A percentile compares a stretch with the other conserved stretches of the same genome.
Evolutionary conservation across 768 basidiomycete genomes (phyloP).

Genomic region (Mycena galopus): DNA sequence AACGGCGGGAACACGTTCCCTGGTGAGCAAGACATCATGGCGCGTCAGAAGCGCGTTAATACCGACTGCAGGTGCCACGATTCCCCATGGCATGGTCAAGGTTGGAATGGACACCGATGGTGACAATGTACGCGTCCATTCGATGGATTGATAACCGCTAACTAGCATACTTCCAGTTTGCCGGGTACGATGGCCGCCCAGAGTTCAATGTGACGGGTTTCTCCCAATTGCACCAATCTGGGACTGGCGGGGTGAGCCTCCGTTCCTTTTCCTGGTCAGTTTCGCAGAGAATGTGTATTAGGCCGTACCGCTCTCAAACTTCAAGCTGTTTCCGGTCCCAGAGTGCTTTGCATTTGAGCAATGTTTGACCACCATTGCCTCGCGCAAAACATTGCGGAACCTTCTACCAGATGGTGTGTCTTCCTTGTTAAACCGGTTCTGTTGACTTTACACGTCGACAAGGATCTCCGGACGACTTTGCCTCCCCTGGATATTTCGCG

Average conservation of each 20-base stretch:
- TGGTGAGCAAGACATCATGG: slow-evolving; percentile 49
- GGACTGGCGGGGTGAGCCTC: slow-evolving; percentile 68
- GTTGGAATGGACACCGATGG: slow-evolving; percentile 77
- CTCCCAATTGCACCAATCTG: slow-evolving; percentile 73
- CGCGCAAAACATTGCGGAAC: slow-evolving; percentile 63
- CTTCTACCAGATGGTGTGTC: slow-evolving; percentile 62
- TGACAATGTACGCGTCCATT: slow-evolving; percentile 58
- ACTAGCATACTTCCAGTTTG: slow-evolving; percentile 50
- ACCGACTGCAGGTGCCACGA: slow-evolving; percentile 61
- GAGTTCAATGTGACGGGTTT: slow-evolving; percentile 66
- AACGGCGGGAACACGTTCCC: slow-evolving; percentile 78
- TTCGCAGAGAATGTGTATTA: slow-evolving; percentile 34
- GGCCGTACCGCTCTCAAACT: slow-evolving; percentile 69
- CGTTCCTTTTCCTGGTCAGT: background rate
- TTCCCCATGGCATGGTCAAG: slow-evolving; percentile 81
- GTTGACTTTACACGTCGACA: no score
- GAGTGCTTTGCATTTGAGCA: slow-evolving; percentile 64
- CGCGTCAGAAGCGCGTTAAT: slow-evolving; percentile 5
- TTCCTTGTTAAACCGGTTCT: background rate
- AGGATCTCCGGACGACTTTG: slow-evolving; percentile 72
- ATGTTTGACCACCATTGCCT: slow-evolving; percentile 61
- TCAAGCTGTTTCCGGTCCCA: slow-evolving; percentile 70
- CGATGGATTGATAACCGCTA: background rate
- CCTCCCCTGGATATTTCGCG: slow-evolving; percentile 76
- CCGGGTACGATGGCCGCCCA: slow-evolving; percentile 61